phyloP scores from a whole-genome alignment of 257 asterid genomes.

The Euphrasia confusa region DNA sequence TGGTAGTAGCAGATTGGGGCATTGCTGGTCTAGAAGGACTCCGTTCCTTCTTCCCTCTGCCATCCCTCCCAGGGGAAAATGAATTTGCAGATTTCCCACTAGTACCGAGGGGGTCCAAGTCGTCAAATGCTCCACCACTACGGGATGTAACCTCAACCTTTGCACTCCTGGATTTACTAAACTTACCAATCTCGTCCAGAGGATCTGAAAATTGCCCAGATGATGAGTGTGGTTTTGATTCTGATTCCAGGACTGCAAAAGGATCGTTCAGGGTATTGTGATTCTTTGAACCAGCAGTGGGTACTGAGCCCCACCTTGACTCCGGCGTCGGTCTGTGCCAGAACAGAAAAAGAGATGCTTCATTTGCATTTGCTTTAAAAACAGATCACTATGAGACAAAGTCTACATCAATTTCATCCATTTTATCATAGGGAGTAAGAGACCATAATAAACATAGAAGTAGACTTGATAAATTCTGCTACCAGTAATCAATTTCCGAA shows the following conservation, averaged over 20 bases:
- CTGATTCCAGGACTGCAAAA: conserved; percentile 64
- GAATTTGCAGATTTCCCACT: conserved; percentile 52
- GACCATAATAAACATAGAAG: neutral
- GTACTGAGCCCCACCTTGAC: conserved; percentile 54
- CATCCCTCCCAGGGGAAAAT: conserved; percentile 50
- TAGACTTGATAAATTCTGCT: neutral
- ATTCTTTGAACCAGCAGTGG: conserved; percentile 46
- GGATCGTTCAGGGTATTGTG: conserved; percentile 55
- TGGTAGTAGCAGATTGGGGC: conserved; percentile 40
- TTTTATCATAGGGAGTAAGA: conserved; percentile 4
- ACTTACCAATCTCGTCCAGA: conserved; percentile 54
- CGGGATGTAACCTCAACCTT: conserved; percentile 52
- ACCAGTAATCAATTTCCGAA: conserved; percentile 13
- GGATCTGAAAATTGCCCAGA: conserved; percentile 60
- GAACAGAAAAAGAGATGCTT: conserved; percentile 26
- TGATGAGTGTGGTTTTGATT: conserved; percentile 47
- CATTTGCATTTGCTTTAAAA: conserved; percentile 15
- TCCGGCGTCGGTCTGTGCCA: conserved; percentile 63
- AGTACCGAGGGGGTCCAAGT: conserved; percentile 65
- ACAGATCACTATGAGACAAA: neutral
- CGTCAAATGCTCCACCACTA: conserved; percentile 66
- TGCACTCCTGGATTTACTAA: conserved; percentile 55
- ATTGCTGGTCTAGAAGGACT: conserved; percentile 50
- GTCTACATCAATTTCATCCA: neutral
- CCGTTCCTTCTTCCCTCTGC: conserved; percentile 45